phyloP scores from a whole-genome alignment of 352 stramenopile genomes.

The Paralagenidium karlingii region DNA sequence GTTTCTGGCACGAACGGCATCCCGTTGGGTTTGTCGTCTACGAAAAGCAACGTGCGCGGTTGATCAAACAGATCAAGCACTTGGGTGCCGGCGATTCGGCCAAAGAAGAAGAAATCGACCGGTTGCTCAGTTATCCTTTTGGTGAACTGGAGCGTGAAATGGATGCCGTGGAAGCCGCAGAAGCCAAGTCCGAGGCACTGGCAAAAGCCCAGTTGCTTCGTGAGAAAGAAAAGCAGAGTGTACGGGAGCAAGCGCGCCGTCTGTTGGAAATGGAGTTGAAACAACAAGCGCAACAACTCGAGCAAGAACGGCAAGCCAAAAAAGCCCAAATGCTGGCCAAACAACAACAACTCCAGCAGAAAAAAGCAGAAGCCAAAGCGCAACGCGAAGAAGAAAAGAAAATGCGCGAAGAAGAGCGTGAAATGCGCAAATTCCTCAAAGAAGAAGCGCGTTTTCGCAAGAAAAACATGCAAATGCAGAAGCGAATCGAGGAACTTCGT shows the following conservation, averaged over 20 bases:
- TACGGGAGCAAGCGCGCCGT: slow-evolving; percentile 53
- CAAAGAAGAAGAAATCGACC: slow-evolving; percentile 22
- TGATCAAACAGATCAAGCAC: slow-evolving; percentile 48
- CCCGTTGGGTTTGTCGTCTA: slow-evolving; percentile 41
- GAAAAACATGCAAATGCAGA: slow-evolving; percentile 62
- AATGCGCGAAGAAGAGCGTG: slow-evolving; percentile 57
- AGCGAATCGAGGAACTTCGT: slow-evolving; percentile 51
- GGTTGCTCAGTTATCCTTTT: too few relatives aligned
- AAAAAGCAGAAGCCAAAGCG: slow-evolving; percentile 48
- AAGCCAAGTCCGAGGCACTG: slow-evolving; percentile 28
- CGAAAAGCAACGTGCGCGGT: slow-evolving; percentile 32
- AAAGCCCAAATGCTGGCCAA: slow-evolving; percentile 53
- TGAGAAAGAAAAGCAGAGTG: slow-evolving; percentile 53
- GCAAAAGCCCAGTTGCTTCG: slow-evolving; percentile 14
- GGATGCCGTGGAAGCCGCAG: slow-evolving; percentile 21
- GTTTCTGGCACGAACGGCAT: slow-evolving; percentile 79
- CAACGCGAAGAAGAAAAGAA: slow-evolving; percentile 52
- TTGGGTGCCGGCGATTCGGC: not conserved
- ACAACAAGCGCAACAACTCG: slow-evolving; percentile 27
- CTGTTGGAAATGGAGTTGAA: slow-evolving; percentile 70
- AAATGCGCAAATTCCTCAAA: slow-evolving; percentile 45
- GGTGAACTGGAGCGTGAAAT: slow-evolving; percentile 37
- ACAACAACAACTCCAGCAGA: slow-evolving; percentile 42
- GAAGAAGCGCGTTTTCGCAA: slow-evolving; percentile 24
- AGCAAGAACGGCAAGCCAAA: slow-evolving; percentile 55